These are phyloP conservation scores for Sophora flavescens DNA, from an alignment of 306 rosid species.

Conservation along the genomic window DNA sequence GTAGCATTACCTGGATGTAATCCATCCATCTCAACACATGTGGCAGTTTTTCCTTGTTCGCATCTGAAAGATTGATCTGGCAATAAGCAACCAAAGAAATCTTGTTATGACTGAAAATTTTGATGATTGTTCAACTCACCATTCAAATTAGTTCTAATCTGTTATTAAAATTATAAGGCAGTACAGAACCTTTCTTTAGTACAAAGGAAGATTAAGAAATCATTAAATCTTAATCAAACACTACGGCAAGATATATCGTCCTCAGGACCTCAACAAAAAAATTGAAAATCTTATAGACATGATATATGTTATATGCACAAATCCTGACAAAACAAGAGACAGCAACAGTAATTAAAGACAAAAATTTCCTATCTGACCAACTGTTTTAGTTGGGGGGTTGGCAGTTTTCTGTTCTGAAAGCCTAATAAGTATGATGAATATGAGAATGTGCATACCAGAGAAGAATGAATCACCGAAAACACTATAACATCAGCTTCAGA, in stretches of 20 bases:
- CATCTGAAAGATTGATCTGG: constrained; percentile 73
- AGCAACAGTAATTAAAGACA: neutral
- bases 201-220: constrained; percentile 24
- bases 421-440: neutral
- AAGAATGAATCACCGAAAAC: constrained; percentile 77
- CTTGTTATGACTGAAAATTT: constrained; percentile 43
- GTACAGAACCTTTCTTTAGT: neutral
- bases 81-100: constrained; percentile 53
- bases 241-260: constrained; percentile 24
- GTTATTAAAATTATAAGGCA: constrained; percentile 8
- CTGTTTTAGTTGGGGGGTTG: neutral
- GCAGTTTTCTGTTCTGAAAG: neutral
- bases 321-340: neutral
- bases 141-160: neutral
- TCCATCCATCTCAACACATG: constrained; percentile 89
- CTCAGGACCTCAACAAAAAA: neutral
- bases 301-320: constrained; percentile 18
- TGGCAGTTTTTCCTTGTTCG: constrained; percentile 66
- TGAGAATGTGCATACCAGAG: constrained; percentile 63
- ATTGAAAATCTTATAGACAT: constrained; percentile 1
- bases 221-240: neutral
- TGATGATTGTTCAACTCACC: neutral
- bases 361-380: neutral
- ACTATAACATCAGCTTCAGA: constrained; percentile 83
- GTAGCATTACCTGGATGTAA: constrained; percentile 78